Percentiles rank a stretch among this genome's conserved stretches.
Evolutionary conservation across 108 stramenopile species (phyloP).

Genomic region (Thalassiosira profunda): DNA sequence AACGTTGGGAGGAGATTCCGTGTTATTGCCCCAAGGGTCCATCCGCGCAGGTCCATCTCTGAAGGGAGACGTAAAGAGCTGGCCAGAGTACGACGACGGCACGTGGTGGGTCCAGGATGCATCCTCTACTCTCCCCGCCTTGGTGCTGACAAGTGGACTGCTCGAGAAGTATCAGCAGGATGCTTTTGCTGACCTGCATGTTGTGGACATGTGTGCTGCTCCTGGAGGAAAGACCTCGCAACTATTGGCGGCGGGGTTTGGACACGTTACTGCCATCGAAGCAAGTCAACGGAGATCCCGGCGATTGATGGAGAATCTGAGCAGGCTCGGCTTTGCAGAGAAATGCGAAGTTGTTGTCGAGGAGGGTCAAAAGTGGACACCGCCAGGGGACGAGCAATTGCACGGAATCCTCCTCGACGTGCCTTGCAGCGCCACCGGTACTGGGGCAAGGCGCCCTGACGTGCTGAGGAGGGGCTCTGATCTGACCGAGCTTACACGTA

Average conservation of each 20-base stretch:
- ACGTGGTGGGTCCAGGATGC: slow-evolving; percentile 91
- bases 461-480: slow-evolving; percentile 59
- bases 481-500: slow-evolving; percentile 51
- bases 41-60: slow-evolving; percentile 48
- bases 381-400: slow-evolving; percentile 22
- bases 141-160: slow-evolving; percentile 57
- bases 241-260: slow-evolving; percentile 86
- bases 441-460: slow-evolving; percentile 80
- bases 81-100: slow-evolving; percentile 76
- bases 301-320: slow-evolving; percentile 63
- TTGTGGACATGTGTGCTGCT: slow-evolving; percentile 97
- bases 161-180: slow-evolving; percentile 18
- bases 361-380: slow-evolving; percentile 68
- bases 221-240: slow-evolving; percentile 98
- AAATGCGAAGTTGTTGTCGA: slow-evolving; percentile 62
- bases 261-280: slow-evolving; percentile 78
- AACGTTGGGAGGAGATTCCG: slow-evolving; percentile 33
- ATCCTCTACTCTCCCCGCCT: slow-evolving; percentile 77
- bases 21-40: slow-evolving; percentile 70
- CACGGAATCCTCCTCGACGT: slow-evolving; percentile 78
- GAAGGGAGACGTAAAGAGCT: slow-evolving; percentile 54
- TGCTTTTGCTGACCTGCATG: slow-evolving; percentile 48
- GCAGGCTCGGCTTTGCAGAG: slow-evolving; percentile 52
- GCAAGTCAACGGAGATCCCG: slow-evolving; percentile 44
- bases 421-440: slow-evolving; percentile 84